Base-by-base conservation (phyloP, 1,284 basidiomycete genomes). In the Tausonia pullulans region DNA sequence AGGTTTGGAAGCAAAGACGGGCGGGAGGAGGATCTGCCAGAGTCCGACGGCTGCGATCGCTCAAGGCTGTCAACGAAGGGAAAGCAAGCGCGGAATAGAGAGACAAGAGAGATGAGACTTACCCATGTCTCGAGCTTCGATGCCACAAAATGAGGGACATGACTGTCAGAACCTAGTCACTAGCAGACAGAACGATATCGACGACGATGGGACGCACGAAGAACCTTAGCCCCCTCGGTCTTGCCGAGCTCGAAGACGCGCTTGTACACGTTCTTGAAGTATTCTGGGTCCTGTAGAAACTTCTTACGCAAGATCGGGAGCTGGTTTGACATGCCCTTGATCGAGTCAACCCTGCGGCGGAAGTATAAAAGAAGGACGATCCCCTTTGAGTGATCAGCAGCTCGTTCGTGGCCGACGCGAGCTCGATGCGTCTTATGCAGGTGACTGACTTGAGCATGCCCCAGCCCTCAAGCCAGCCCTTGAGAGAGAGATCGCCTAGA, bases 181-280 rank as follows among this genome's bases (percentile, higher is more conserved):
- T 6, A 39, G 27, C 27, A 27, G 27, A 27, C 27, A 27, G 27
- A 27, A 27, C 27, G 27, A 27, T 27, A 27, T 27, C 14, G 45
- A 41, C 27, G 5, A 55, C 14, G 8, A 40, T 39, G 7, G 6
- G 6, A 58, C 58, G 54, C 45, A 65, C 61, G 43, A 44, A 67
- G 14, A 39, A 61, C 60, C 51, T 81, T 78, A 49, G 81, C 79
- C 0, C 92, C 92, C 63, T 88, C 84, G 16, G 79, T 74, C 66
- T 87, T 84, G 41, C 86, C 88, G 75, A 97, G 90, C 67, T 87
- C 84, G 72, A 97, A 98, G 0, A 90, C 88, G 75, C 87, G 87
- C 69, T 83, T 83, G 78, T 98, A 98, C 9, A 97, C 90, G 68
- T 85, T 84, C 68, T 83, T 83, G 78, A 95, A 98, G 76, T 91